Evolutionary conservation across 116 monocot genomes (phyloP), one percentile per base, ranked within the genome.

Genomic region (Posidonia oceanica): DNA sequence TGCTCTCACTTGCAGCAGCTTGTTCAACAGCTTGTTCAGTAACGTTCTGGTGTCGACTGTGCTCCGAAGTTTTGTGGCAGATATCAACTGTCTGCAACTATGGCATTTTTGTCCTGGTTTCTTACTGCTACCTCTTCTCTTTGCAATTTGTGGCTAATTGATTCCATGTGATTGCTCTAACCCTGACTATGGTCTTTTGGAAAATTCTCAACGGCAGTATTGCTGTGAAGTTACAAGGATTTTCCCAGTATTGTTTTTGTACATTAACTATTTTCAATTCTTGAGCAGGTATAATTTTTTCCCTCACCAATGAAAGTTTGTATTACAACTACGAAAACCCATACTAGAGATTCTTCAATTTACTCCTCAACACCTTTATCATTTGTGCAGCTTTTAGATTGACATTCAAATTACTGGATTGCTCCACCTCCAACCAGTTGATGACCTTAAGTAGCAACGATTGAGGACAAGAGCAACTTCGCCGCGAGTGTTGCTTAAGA

Each of bases 391-490:
- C 95, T 79, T 73, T 82, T 2, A 88, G 86, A 76, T 95, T 88
- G 63, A 69, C 74, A 17, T 68, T 79, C 52, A 58, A 78, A 80
- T 81, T 87, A 51, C 69, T 72, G 55, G 66, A 76, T 71, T 88
- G 91, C 75, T 91, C 96, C 76, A 89, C 72, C 75, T 91, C 89
- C 21, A 97, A 65, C 97, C 97, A 97, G 74, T 97, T 92, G 22
- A 97, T 80, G 39, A 97, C 87, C 56, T 89, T 86, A 2, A 92
- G 70, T 58, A 92, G 76, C 73, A 85, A 51, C 3, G 79, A 84
- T 37, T 91, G 84, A 0, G 87, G 82, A 54, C 85, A 90, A 42
- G 36, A 61, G 37, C 69, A 53, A 10, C 54, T 36, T 41, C 75
- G 29, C 14, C 54, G 75, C 69, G 72, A 80, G n/a, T 12, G 53